Evolutionary conservation across 305 asterid genomes (phyloP), one percentile per base, ranked within the genome.

Genomic region (Fraxinus floribunda): DNA sequence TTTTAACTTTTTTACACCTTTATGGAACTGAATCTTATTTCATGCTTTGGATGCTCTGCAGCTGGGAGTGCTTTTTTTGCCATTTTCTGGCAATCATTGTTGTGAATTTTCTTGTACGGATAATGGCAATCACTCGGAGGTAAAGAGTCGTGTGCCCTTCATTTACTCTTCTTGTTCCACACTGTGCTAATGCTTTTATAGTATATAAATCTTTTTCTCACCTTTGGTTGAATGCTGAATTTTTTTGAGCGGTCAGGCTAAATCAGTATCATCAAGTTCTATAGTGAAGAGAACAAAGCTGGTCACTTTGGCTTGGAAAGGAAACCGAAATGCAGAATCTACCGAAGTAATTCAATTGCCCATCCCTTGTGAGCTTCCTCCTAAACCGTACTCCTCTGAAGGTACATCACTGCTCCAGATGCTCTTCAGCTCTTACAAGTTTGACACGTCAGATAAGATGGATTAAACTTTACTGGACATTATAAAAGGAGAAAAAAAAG

Each of bases 21-120:
- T 71, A n/a, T 55, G 77, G 41, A 44, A 86, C 80, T 84, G 83
- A 83, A 80, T 81, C 62, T 49, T 68, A 9, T 57, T 39, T 71
- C 60, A 26, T 66, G 13, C 57, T 41, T 64, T 81, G 6, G 72
- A 72, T 78, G 41, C 83, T 78, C 74, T 79, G 80, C 81, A 94
- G 99, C 97, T 96, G 20, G 98, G 98, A 11, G 99, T 93, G 81
- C 92, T 94, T 75, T 94, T 96, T 83, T 86, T 96, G 87, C 97
- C 98, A 13, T 80, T 86, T 80, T 66, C 94, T 77, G 77, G 86
- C 81, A 90, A 89, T 60, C 78, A 77, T 30, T 87, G 87, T 22
- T 78, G 87, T 80, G 82, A 78, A 79, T 94, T 95, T 89, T 95
- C 98, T 39, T 95, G 99, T 76, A 93, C 97, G 7, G 90, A 92